Evolutionary conservation across 2,329 filamentous ascomycete genomes (phyloP), one percentile per base, ranked within the genome.

Genomic region (Hansfordia pulvinata): DNA sequence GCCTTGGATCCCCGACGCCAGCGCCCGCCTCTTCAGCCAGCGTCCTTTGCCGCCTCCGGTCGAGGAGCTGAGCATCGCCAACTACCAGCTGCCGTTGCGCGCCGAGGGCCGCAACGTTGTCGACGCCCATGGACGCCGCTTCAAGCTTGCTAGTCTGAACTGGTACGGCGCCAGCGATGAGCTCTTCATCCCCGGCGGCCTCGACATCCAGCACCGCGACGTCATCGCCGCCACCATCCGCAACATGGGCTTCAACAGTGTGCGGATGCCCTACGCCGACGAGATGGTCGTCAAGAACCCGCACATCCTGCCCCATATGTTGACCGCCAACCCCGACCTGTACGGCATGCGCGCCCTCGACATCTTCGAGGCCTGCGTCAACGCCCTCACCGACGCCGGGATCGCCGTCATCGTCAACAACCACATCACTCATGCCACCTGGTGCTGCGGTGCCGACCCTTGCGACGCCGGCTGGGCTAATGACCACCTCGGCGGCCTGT

Each of bases 151-250:
- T 11, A 73, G 68, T 12, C 57, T 78, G 41, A 80, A 80, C 50
- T 80, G 75, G 75, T 80, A 80, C 43, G 75, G 76, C 18, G 74
- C 66, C 3, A 76, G 70, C 42, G 75, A 80, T 40, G 64, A 76
- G 51, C 56, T 69, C 29, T 77, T 74, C 39, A 62, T 79, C 8
- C 61, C 69, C 0, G 69, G 71, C 19, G 75, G 74, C 1, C 56
- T 80, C 20, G 71, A 79, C 35, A 52, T 73, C 13, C 62, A 64
- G 40, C 71, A 79, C 48, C 69, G 75, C 19, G 55, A 54, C 30
- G 56, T 59, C 12, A 77, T 80, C 35, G 70, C 73, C 4, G 41
- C 51, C 33, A 67, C 65, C 10, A 76, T 80, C 43, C 61, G 64
- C 28, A 43, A 45, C 8, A 53, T 80, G 29, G 75, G 75, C 10